Evolutionary conservation across 2,329 filamentous ascomycete species (phyloP).

Genomic region (Stachybotrys elegans): DNA sequence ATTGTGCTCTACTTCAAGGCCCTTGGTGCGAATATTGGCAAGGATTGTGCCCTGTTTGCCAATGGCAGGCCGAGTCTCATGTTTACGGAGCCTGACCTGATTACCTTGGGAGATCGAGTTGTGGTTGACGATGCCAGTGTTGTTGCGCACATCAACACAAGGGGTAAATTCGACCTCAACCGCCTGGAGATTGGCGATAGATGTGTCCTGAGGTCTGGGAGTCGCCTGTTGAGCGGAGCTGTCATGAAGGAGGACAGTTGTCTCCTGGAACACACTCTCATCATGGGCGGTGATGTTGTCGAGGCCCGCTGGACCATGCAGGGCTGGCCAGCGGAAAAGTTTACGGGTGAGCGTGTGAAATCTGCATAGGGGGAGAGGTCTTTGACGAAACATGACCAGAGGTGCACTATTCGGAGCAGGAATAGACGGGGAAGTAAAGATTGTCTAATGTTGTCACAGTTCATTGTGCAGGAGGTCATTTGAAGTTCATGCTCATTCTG

Average conservation of each 20-base stretch:
- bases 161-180: conserved; percentile 52
- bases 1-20: conserved; percentile 47
- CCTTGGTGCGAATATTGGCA: conserved; percentile 48
- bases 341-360: conserved; percentile 5
- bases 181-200: conserved; percentile 43
- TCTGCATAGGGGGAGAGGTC: neutral
- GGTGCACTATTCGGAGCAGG: too few species aligned
- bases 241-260: conserved; percentile 47
- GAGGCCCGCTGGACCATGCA: conserved; percentile 45
- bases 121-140: conserved; percentile 50
- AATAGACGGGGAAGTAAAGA: too few species aligned
- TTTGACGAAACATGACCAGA: too few species aligned
- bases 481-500: too few species aligned
- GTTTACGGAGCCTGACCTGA: conserved; percentile 53
- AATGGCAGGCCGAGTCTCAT: conserved; percentile 46
- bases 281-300: conserved; percentile 52
- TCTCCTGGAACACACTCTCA: conserved; percentile 51
- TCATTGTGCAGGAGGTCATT: too few species aligned
- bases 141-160: conserved; percentile 51
- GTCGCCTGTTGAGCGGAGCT: conserved; percentile 46
- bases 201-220: conserved; percentile 47
- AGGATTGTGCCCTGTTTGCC: conserved; percentile 50
- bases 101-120: conserved; percentile 48
- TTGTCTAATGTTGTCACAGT: too few species aligned
- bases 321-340: conserved; percentile 42